A percentile compares a stretch with the other conserved stretches of the same genome.
Evolutionary conservation across 768 basidiomycete genomes (phyloP).

Genomic region (Ephemerocybe angulata): DNA sequence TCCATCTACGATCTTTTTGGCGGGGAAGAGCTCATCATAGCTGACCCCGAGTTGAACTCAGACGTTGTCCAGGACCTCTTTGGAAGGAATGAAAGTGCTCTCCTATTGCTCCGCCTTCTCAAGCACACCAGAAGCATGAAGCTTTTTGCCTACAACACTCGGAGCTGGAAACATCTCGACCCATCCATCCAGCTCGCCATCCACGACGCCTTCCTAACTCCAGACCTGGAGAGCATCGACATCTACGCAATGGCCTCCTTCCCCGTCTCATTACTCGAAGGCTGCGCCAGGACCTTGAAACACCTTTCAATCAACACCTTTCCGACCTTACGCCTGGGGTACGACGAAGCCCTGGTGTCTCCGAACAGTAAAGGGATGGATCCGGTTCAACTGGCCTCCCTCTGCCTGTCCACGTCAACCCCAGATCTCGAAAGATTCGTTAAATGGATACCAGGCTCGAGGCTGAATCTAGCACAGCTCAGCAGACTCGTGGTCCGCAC

Average conservation of each 20-base stretch:
- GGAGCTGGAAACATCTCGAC: background rate
- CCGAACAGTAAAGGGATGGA: too few species aligned
- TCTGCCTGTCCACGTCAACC: background rate
- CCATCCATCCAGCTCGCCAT: background rate
- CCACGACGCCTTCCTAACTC: background rate
- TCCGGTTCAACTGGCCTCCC: background rate
- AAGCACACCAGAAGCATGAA: background rate
- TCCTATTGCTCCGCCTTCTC: background rate
- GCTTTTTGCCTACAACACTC: background rate
- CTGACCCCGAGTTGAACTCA: background rate
- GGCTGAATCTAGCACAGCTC: background rate
- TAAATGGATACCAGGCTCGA: background rate
- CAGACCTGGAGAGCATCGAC: background rate
- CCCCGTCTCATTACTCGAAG: background rate
- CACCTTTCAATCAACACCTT: background rate
- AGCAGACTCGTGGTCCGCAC: background rate
- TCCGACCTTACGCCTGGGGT: background rate
- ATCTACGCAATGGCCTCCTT: conserved; percentile 3
- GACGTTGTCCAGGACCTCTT: background rate
- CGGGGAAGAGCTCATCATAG: background rate
- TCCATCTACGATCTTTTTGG: conserved; percentile 1
- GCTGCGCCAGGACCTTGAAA: background rate
- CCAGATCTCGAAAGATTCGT: background rate
- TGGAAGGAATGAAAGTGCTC: background rate
- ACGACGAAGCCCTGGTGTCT: background rate